phyloP scores from a whole-genome alignment of 1,139 yeast species.

The Pichia sp. region DNA sequence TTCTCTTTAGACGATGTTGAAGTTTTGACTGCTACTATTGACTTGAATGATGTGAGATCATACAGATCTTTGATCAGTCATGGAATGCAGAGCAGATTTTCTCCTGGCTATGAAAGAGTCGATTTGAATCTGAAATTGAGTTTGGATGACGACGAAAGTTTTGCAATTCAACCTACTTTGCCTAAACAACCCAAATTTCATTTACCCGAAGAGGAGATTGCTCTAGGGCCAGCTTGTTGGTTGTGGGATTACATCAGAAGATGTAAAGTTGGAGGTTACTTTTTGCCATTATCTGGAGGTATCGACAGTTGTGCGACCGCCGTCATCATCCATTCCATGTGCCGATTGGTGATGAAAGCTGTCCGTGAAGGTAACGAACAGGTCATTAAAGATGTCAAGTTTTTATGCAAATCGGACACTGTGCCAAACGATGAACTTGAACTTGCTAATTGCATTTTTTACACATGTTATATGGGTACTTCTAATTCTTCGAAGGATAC shows the following conservation, averaged over 20 bases:
- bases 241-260: constrained; percentile 95
- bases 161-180: constrained; percentile 53
- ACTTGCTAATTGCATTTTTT: constrained; percentile 66
- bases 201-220: constrained; percentile 90
- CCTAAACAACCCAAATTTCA: constrained; percentile 51
- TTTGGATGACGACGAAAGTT: constrained; percentile 52
- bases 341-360: constrained; percentile 68
- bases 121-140: constrained; percentile 55
- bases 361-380: constrained; percentile 52
- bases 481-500: constrained; percentile 86
- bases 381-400: constrained; percentile 67
- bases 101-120: constrained; percentile 53
- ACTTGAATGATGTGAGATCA: constrained; percentile 81
- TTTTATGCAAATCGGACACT: constrained; percentile 37
- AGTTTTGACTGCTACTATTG: constrained; percentile 88
- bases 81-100: constrained; percentile 60
- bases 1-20: constrained; percentile 87
- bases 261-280: constrained; percentile 83
- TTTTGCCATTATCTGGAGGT: constrained; percentile 93
- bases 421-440: constrained; percentile 68
- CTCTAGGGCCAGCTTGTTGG: constrained; percentile 99
- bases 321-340: constrained; percentile 89
- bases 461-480: constrained; percentile 94
- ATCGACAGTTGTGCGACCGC: constrained; percentile 98
- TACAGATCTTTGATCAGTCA: constrained; percentile 72